Conservation (phyloP, 2,329 filamentous ascomycete genomes). For the Xylariales sp. region DNA sequence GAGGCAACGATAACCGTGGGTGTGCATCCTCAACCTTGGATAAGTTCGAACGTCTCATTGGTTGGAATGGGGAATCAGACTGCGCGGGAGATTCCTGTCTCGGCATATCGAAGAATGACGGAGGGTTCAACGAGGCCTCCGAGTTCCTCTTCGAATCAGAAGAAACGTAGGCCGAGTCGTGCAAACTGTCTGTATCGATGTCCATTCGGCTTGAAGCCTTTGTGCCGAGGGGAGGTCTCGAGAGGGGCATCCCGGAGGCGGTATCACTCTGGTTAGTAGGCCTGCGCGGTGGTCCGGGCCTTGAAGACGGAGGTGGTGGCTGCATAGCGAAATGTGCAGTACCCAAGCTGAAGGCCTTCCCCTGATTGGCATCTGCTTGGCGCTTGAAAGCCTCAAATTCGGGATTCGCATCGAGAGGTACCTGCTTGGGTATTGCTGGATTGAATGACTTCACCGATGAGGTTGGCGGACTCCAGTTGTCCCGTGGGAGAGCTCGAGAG, state of each 20-base stretch:
- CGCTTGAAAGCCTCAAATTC: conserved; percentile 77
- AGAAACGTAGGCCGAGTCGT: conserved; percentile 52
- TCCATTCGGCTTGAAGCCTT: conserved; percentile 32
- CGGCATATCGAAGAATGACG: conserved; percentile 36
- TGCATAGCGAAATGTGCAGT: conserved; percentile 39
- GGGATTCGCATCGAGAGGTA: conserved; percentile 70
- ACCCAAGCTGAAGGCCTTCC: conserved; percentile 44
- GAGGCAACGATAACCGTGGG: conserved; percentile 49
- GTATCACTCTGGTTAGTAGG: conserved; percentile 44
- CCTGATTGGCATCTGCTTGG: conserved; percentile 62
- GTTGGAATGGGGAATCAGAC: conserved; percentile 28
- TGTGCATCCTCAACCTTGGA: conserved; percentile 47
- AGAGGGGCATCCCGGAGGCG: conserved; percentile 28
- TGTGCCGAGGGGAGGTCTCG: conserved; percentile 18
- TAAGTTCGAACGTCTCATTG: conserved; percentile 26
- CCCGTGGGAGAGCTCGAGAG: conserved; percentile 57
- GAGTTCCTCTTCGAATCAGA: conserved; percentile 51
- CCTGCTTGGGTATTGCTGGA: conserved; percentile 61
- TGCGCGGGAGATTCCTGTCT: conserved; percentile 42
- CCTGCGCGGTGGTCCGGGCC: conserved; percentile 42
- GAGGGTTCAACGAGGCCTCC: conserved; percentile 39
- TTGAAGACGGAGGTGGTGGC: conserved; percentile 22
- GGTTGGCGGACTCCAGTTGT: conserved; percentile 70
- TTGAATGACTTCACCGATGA: conserved; percentile 68
- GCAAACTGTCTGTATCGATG: conserved; percentile 38